Evolutionary conservation across 1,284 basidiomycete genomes (phyloP), one percentile per base, ranked within the genome.

Genomic region (Pholiota adiposa): DNA sequence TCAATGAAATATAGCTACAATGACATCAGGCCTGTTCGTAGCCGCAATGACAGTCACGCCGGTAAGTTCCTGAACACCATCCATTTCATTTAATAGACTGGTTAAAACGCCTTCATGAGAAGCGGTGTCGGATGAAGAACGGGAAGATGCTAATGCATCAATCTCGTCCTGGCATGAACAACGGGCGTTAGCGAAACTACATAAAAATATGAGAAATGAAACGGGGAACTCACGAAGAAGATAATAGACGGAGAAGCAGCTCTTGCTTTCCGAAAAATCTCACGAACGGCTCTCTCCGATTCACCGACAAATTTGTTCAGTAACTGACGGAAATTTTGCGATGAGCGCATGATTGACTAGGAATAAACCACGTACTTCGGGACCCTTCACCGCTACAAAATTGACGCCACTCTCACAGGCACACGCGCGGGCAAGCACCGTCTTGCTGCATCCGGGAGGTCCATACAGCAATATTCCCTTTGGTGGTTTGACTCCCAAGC

Each of bases 291-390:
- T 33, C 93, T 85, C 75, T 99, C 97, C 0, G 94, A 97, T 76
- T 99, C 97, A 41, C 97, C 97, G 4, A 99, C 94, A 68, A 92
- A 99, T 77, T 99, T 99, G 79, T 92, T 98, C 58, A 98, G 77
- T 1, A 98, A 83, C 94, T 97, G 67, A 23, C 54, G 61, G 59
- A 18, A 25, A 8, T 6, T 18, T 50, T 8, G 18, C 44, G 23
- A 38, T 60, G 11, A 51, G 16, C 59, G 36, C 51, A 51, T 43
- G 14, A 50, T 21, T 11, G 31, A n/a, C 21, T 16, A 27, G n/a
- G 43, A 14, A 27, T 50, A 31, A 19, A 5, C 23, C 27, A 19
- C 70, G 59, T 58, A 92, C 94, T 84, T 99, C 97, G 0, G 97
- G 95, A 0, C 97, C 97, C 74, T 98, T 98, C 59, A 99, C 93